Base-by-base conservation (phyloP, 176 grass and related monocot genomes). In the Oryza officinalis region DNA sequence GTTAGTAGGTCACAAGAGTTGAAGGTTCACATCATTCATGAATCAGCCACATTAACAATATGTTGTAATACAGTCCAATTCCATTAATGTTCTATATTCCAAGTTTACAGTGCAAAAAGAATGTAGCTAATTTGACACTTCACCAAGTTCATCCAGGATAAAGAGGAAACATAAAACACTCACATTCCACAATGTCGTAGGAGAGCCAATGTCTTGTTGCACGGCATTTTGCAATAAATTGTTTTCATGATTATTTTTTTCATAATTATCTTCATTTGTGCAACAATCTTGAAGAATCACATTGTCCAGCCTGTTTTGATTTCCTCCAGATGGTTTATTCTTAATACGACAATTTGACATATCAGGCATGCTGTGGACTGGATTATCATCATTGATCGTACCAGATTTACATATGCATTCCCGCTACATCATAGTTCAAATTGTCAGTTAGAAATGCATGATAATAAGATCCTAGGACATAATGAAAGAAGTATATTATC, bases 381-480 rank as follows among this genome's bases (percentile, higher is more conserved):
- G 18, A 77, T 18, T 60, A 65, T 47, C 78, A 80, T 63, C 35
- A 52, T 30, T 45, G 28, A 71, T 26, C 40, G 54, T n/a, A 84
- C 69, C 59, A 74, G 77, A 88, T 33, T 82, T 82, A 46, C 37
- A 52, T 64, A 88, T 83, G 20, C 83, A 92, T 78, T 79, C 69
- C 20, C 49, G 75, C 78, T 81, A 26, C 71, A 87, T 45, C 32
- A 76, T 35, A 69, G 63, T 76, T 87, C 26, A 68, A 87, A 82
- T 13, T 9, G 4, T 37, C 65, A 45, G 23, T 45, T 54, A 38
- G 20, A 41, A 85, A 71, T 78, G 26, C 20, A 13, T 74, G 25
- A 3, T 22, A 23, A 65, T 26, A 71, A 71, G 50, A 37, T 65
- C 63, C 1, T 27, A 18, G 7, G 33, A 12, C 60, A 30, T 45